These are phyloP conservation scores for Ichthyophthirius multifiliis DNA, from an alignment of 169 alveolate genomes.

Conservation along the genomic window DNA sequence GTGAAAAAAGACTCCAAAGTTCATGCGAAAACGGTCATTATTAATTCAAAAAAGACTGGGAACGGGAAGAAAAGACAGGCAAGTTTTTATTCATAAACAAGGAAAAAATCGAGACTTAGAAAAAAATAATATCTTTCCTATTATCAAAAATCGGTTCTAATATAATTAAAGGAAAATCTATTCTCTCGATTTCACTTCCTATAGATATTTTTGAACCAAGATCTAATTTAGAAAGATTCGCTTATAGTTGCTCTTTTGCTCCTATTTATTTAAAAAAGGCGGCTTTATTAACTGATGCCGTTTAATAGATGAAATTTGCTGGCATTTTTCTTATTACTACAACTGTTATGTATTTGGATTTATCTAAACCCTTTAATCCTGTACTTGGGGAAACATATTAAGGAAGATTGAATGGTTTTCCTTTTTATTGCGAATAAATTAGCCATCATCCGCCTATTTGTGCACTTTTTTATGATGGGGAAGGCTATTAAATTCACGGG, in stretches of 20 bases:
- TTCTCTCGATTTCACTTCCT: constrained; percentile 25
- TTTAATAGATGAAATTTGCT: constrained; percentile 55
- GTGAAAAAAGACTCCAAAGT: constrained; percentile 1
- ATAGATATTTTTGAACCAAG: constrained; percentile 33
- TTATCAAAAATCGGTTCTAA: constrained; percentile 28
- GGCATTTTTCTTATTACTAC: constrained; percentile 28
- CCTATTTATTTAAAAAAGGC: constrained; percentile 61
- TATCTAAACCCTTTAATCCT: constrained; percentile 70
- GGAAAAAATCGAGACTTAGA: constrained; percentile 26
- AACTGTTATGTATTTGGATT: constrained; percentile 24
- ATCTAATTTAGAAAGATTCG: constrained; percentile 38
- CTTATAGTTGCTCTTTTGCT: constrained; percentile 32
- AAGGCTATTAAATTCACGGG: constrained; percentile 51
- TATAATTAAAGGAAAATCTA: constrained; percentile 22
- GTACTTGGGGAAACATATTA: constrained; percentile 71
- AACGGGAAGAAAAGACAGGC: constrained; percentile 33
- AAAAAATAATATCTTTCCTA: constrained; percentile 34
- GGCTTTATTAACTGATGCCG: constrained; percentile 46
- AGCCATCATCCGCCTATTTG: constrained; percentile 74
- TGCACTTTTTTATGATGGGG: constrained; percentile 42
- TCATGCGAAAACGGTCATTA: constrained; percentile 26
- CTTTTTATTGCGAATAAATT: constrained; percentile 62
- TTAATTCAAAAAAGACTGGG: constrained; percentile 37
- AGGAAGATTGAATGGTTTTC: constrained; percentile 62
- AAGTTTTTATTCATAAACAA: constrained; percentile 17